Conservation (phyloP, 108 stramenopile genomes). For the Thalassiosira profunda region DNA sequence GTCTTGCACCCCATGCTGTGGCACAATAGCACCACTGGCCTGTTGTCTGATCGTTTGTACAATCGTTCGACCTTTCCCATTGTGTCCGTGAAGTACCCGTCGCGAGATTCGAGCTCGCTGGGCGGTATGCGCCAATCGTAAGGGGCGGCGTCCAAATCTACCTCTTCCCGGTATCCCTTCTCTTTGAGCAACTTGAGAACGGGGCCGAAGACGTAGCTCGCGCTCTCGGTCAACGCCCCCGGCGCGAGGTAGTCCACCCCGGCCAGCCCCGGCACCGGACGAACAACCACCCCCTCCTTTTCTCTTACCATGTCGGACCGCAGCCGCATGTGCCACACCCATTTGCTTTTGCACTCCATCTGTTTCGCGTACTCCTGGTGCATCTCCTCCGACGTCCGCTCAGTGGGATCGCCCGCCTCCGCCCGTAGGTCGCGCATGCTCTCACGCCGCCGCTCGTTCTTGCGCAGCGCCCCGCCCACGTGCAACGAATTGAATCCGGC, state of each 20-base stretch:
- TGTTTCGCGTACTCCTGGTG: slow-evolving; percentile 35
- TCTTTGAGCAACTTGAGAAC: slow-evolving; percentile 32
- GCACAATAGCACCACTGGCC: slow-evolving; percentile 46
- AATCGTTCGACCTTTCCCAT: slow-evolving; percentile 24
- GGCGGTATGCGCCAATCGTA: slow-evolving; percentile 49
- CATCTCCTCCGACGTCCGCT: slow-evolving; percentile 16
- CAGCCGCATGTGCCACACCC: slow-evolving; percentile 43
- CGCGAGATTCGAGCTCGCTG: slow-evolving; percentile 32
- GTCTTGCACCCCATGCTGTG: slow-evolving; percentile 51
- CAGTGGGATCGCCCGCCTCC: background rate
- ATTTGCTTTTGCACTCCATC: slow-evolving; percentile 36
- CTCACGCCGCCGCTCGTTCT: slow-evolving; percentile 25
- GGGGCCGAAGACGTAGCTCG: slow-evolving; percentile 46
- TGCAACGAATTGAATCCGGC: slow-evolving; percentile 26
- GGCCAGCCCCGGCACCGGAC: slow-evolving; percentile 29
- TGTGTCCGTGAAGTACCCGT: slow-evolving; percentile 42
- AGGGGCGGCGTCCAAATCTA: slow-evolving; percentile 38
- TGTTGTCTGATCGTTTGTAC: slow-evolving; percentile 24
- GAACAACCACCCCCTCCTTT: slow-evolving; percentile 31
- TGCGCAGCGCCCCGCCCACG: slow-evolving; percentile 21
- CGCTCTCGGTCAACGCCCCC: slow-evolving; percentile 30
- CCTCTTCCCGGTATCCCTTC: slow-evolving; percentile 33
- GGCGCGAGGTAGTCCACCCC: slow-evolving; percentile 40
- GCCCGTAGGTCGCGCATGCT: background rate
- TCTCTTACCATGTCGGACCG: slow-evolving; percentile 35